Percentiles rank a stretch among this genome's conserved stretches.
These are phyloP conservation scores for Alternaria novae-zelandiae DNA, from an alignment of 2,329 filamentous ascomycete genomes.

Conservation along the genomic window DNA sequence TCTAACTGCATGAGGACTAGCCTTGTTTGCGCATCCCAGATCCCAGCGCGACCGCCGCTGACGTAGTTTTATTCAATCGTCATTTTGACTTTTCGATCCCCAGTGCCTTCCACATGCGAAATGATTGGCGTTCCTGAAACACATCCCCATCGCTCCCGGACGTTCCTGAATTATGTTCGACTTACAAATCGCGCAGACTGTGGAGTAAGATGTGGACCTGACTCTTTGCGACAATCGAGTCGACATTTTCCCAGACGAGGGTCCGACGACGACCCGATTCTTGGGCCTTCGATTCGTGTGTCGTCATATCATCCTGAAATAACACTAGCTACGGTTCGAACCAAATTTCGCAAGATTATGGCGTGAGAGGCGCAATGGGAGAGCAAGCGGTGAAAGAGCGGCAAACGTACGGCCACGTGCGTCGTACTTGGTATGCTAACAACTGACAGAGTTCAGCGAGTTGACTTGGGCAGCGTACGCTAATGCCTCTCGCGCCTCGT, in stretches of 20 bases:
- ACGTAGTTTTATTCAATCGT: conserved; percentile 8
- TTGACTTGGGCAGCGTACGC: not conserved
- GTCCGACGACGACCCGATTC: not conserved
- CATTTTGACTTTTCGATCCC: conserved; percentile 8
- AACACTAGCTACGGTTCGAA: not conserved
- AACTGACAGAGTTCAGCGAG: not conserved
- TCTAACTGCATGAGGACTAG: not conserved
- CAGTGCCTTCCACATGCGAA: not conserved
- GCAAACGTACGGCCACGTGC: not conserved
- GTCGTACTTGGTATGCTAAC: not conserved
- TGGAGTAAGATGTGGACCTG: not conserved
- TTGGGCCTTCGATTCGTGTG: not conserved
- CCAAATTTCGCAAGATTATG: not conserved
- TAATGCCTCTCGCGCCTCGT: not conserved
- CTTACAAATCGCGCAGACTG: not conserved
- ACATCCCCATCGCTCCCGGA: not conserved
- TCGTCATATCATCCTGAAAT: not conserved
- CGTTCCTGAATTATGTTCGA: not conserved
- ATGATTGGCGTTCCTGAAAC: conserved; percentile 5
- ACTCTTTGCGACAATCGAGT: not conserved
- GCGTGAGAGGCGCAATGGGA: not conserved
- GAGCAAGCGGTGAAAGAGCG: not conserved
- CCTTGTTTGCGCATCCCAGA: not conserved
- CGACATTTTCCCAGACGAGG: not conserved
- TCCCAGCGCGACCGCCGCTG: conserved; percentile 2